Evolutionary conservation across 306 rosid genomes (phyloP), one percentile per base, ranked within the genome.

Genomic region (Cucurbita argyrosperma): DNA sequence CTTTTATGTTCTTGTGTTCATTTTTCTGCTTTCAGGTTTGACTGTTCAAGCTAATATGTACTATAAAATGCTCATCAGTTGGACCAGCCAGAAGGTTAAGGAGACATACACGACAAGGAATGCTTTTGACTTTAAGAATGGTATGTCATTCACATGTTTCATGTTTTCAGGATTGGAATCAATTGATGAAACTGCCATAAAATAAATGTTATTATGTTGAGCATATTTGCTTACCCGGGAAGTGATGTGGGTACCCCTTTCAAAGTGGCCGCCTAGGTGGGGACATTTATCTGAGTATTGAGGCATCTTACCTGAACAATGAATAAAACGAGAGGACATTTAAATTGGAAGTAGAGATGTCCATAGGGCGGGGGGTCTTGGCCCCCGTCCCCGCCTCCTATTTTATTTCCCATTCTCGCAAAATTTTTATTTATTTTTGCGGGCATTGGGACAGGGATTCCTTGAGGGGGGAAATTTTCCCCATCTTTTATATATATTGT

Each of bases 81-180:
- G 98, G 97, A 93, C 97, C 82, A 90, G 96, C 88, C 97, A 90
- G 90, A 90, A 83, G 85, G 78, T 93, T 53, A 93, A 93, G 84
- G 96, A 93, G 72, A 79, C 92, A 26, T 83, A 86, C 83, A 81
- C 88, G 56, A 86, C 86, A 38, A 84, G 77, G 63, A 93, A 90
- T 80, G 94, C 94, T 45, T 93, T 93, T 81, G 98, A 93, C 83
- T 93, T 93, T 74, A 90, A 93, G 71, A 78, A 89, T 51, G 94
- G 96, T 90, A 81, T 43, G 23, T 62, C 47, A 30, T 72, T 75
- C 54, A 61, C 65, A 35, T 66, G 37, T 72, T 57, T 79, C 42
- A 9, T 4, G n/a, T 71, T 71, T 71, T 71, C 71, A 71, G 19
- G 47, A 14, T 13, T 30, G 57, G 23, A 68, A 23, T 7, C 56